A percentile compares a stretch with the other conserved stretches of the same genome.
Evolutionary conservation across 192 early-diverging fungal species (phyloP).

Genomic region (Coemansia sp.): DNA sequence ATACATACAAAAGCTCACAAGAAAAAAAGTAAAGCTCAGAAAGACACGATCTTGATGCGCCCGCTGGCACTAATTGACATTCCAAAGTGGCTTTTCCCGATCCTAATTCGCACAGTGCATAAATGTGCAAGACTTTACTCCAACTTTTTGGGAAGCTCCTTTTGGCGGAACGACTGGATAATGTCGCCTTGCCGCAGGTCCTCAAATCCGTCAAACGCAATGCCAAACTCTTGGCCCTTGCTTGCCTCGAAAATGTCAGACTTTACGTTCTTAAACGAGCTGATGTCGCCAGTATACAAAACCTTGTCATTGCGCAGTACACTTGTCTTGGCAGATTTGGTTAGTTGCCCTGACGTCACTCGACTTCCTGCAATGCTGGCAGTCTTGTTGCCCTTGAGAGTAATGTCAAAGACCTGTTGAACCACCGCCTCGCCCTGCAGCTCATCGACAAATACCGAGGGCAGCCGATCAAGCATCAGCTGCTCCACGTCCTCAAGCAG

Average conservation of each 20-base stretch:
- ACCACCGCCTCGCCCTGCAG: constrained; percentile 88
- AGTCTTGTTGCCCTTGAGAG: constrained; percentile 66
- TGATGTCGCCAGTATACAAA: constrained; percentile 60
- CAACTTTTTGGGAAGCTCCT: constrained; percentile 56
- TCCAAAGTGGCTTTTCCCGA: background rate
- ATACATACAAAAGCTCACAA: constrained; percentile 3
- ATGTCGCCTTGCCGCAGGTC: constrained; percentile 81
- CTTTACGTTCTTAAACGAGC: constrained; percentile 79
- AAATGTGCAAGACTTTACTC: constrained; percentile 16
- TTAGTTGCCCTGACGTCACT: constrained; percentile 72
- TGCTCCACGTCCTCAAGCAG: constrained; percentile 90
- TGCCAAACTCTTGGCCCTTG: constrained; percentile 96
- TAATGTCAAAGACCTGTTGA: constrained; percentile 81
- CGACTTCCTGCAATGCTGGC: constrained; percentile 82
- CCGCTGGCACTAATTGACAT: background rate
- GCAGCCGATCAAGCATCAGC: constrained; percentile 69
- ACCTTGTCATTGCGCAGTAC: constrained; percentile 67
- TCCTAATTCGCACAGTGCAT: background rate
- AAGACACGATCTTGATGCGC: background rate
- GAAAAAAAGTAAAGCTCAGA: background rate
- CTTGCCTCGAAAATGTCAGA: constrained; percentile 84
- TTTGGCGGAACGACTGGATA: constrained; percentile 65
- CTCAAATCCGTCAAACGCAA: constrained; percentile 82
- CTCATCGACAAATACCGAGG: constrained; percentile 73
- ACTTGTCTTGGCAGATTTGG: constrained; percentile 60